Conservation (phyloP, 1,284 basidiomycete genomes). For the Malassezia restricta region DNA sequence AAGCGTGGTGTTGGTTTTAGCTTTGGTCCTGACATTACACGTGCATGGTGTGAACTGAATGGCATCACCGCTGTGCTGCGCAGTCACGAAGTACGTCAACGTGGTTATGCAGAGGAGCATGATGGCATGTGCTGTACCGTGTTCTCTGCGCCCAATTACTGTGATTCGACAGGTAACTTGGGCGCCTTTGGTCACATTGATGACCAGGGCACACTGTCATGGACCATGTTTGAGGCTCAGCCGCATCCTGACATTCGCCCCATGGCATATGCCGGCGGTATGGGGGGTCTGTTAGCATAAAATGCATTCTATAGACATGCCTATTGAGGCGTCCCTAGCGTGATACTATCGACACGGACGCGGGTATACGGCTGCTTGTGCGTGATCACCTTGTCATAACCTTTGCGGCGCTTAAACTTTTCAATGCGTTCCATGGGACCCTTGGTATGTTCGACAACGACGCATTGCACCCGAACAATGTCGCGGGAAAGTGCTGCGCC, state of each 20-base stretch:
- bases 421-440: slow-evolving; percentile 76
- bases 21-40: slow-evolving; percentile 61
- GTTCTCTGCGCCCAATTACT: slow-evolving; percentile 46
- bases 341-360: slow-evolving; percentile 42
- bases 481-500: slow-evolving; percentile 24
- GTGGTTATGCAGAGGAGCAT: slow-evolving; percentile 74
- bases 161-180: slow-evolving; percentile 48
- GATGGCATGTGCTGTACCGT: slow-evolving; percentile 77
- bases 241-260: slow-evolving; percentile 80
- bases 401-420: slow-evolving; percentile 96
- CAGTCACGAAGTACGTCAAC: slow-evolving; percentile 90
- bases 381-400: slow-evolving; percentile 68
- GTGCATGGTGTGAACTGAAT: slow-evolving; percentile 73
- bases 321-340: slow-evolving; percentile 19
- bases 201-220: slow-evolving; percentile 60
- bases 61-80: slow-evolving; percentile 78
- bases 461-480: slow-evolving; percentile 63
- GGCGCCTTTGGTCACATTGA: slow-evolving; percentile 55
- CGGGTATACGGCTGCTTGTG: slow-evolving; percentile 90
- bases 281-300: slow-evolving; percentile 27
- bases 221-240: slow-evolving; percentile 67
- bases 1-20: slow-evolving; percentile 92
- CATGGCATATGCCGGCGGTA: slow-evolving; percentile 63
- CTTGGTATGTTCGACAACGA: slow-evolving; percentile 91
- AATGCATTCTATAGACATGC: neutral